These are phyloP conservation scores for Nemophila menziesii DNA, from an alignment of 257 asterid species.

Conservation along the genomic window DNA sequence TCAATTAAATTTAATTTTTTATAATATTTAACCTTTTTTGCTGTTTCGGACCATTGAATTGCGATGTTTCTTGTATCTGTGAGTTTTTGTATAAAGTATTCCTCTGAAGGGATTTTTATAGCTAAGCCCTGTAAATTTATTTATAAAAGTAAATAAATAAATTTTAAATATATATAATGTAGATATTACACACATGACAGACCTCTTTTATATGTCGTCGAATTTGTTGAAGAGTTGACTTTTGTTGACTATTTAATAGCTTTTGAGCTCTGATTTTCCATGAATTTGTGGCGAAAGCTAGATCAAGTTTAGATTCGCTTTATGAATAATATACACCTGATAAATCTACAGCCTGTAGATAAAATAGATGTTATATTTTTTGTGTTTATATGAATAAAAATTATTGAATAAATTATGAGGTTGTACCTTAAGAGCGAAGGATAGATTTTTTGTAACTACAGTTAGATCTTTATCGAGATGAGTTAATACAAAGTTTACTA, in stretches of 20 bases:
- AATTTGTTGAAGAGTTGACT: constrained; percentile 67
- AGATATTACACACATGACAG: background rate
- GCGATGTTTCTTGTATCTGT: constrained; percentile 39
- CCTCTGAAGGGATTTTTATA: constrained; percentile 50
- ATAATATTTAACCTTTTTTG: constrained; percentile 48
- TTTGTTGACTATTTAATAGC: constrained; percentile 39
- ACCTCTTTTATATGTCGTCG: constrained; percentile 73
- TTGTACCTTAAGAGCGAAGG: constrained; percentile 67
- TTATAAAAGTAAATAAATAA: background rate
- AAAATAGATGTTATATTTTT: background rate
- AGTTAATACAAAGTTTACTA: constrained; percentile 38
- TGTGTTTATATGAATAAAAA: background rate
- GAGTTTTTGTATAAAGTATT: constrained; percentile 42
- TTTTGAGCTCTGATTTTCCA: constrained; percentile 70
- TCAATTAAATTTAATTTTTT: background rate
- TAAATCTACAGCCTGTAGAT: constrained; percentile 49
- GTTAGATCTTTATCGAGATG: constrained; percentile 45
- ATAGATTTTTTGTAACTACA: constrained; percentile 31
- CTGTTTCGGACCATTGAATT: constrained; percentile 60
- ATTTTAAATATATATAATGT: constrained; percentile 4
- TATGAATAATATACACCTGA: constrained; percentile 39
- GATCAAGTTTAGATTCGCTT: constrained; percentile 39
- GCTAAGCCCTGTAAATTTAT: constrained; percentile 38
- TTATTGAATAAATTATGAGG: too few species aligned
- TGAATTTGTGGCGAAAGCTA: constrained; percentile 57